A percentile compares a stretch with the other conserved stretches of the same genome.
phyloP scores from a whole-genome alignment of 148 eudicot species.

The Pouteria glomerata region DNA sequence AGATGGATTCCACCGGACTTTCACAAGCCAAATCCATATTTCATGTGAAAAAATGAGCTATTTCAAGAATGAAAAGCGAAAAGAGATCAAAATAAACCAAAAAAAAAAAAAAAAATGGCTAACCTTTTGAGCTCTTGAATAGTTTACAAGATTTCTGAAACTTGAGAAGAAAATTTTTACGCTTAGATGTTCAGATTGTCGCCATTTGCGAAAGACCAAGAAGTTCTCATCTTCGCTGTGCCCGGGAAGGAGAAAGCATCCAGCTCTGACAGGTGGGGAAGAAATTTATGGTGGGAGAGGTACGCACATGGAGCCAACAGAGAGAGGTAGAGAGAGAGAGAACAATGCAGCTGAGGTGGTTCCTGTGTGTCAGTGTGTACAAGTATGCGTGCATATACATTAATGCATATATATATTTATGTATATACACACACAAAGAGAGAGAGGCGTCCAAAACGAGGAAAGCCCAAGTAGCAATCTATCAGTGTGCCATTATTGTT shows the following conservation, averaged over 20 bases:
- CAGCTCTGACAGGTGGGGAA: background rate
- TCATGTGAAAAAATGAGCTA: background rate
- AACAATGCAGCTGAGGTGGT: background rate
- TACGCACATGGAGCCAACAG: constrained; percentile 5
- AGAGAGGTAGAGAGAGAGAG: background rate
- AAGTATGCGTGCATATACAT: background rate
- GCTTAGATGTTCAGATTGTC: background rate
- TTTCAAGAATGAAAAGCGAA: background rate
- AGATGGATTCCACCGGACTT: background rate
- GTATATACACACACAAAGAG: background rate
- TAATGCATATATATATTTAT: background rate
- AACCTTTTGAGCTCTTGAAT: background rate
- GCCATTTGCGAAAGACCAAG: background rate
- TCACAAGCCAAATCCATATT: background rate
- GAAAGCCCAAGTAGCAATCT: too few species aligned
- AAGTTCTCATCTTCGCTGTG: background rate
- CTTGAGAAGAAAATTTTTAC: background rate
- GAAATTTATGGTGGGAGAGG: background rate
- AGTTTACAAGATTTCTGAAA: background rate
- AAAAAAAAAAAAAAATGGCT: background rate
- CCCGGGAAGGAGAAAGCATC: constrained; percentile 1
- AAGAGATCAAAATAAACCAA: background rate
- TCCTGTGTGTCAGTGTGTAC: constrained; percentile 2
- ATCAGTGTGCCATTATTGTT: too few species aligned
- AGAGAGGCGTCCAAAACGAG: too few species aligned